Percentiles rank a stretch among this genome's conserved stretches.
phyloP scores from a whole-genome alignment of 441 rosid genomes.

The Bruguiera hainesii region DNA sequence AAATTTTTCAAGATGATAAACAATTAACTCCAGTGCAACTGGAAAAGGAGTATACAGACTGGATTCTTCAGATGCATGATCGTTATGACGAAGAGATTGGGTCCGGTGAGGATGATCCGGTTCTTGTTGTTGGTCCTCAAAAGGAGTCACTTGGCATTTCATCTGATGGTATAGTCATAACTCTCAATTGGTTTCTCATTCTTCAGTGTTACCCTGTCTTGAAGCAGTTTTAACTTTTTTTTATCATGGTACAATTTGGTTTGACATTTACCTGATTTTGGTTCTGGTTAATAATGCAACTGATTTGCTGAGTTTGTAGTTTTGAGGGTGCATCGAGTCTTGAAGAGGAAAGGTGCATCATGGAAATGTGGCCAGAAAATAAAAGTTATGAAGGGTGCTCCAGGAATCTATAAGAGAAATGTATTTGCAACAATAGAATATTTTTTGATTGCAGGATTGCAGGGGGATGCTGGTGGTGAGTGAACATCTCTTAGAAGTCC shows the following conservation, averaged over 20 bases:
- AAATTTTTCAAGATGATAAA: constrained; percentile 38
- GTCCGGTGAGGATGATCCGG: constrained; percentile 56
- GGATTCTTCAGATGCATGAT: constrained; percentile 70
- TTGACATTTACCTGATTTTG: not conserved
- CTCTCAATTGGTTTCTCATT: no score
- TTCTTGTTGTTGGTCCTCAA: constrained; percentile 35
- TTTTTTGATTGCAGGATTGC: constrained; percentile 57
- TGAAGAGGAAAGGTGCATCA: constrained; percentile 43
- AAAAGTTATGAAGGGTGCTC: constrained; percentile 64
- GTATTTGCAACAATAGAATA: constrained; percentile 62
- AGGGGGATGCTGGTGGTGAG: constrained; percentile 69
- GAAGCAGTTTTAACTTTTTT: no score
- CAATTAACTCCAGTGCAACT: constrained; percentile 31
- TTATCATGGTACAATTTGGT: no score
- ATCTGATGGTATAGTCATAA: constrained; percentile 43
- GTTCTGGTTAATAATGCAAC: constrained; percentile 8
- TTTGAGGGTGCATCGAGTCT: constrained; percentile 48
- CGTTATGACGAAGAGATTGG: constrained; percentile 51
- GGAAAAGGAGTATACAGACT: constrained; percentile 54
- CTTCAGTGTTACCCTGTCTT: no score
- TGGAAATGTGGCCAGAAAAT: constrained; percentile 64
- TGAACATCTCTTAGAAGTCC: not conserved
- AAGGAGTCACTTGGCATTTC: constrained; percentile 54
- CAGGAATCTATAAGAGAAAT: constrained; percentile 42
- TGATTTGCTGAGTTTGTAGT: constrained; percentile 31